Base-by-base conservation (phyloP, 139 green algal species). In the Pseudopediastrum boryanum region DNA sequence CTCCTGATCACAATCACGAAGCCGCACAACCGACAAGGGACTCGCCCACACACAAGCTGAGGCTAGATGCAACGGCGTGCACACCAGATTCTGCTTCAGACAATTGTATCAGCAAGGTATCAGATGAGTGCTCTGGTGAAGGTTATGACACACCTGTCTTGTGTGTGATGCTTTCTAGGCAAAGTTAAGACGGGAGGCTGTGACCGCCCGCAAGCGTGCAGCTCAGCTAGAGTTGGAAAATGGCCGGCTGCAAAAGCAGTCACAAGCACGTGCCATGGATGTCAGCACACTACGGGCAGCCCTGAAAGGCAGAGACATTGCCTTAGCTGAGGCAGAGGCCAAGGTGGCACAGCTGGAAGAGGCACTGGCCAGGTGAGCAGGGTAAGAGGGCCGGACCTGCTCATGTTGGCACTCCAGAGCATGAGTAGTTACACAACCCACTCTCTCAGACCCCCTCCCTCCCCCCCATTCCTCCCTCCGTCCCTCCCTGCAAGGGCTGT, bases 201-300 rank as follows among this genome's bases (percentile, higher is more conserved):
- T 85, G 23, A 68, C 78, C 31, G 71, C 86, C 41, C 75, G 81
- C 43, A 87, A 87, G 77, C 82, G 85, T 3, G 84, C 87, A 25
- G 80, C 77, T 52, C 86, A 90, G 79, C 58, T 83, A 33, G 85
- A 90, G 43, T 50, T 85, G 9, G 85, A 90, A 42, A n/a, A 83
- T 35, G 73, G 71, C 48, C 75, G 63, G 42, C 19, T 80, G 48
- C 39, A 70, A 25, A 73, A 83, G 2, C 48, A 85, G 67, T 43
- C 65, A 16, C 81, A 90, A 73, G 77, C 87, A 81, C 77, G 66
- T 35, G 10, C 65, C 31, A 54, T 86, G 41, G 87, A 92, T 59
- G 66, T 89, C 25, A 48, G 38, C 51, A 71, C 54, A 29, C 48
- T 85, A 4, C 50, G 68, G 21, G 67, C 79, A 2, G 79, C 79